A percentile compares a stretch with the other conserved stretches of the same genome.
Evolutionary conservation across 805 yeast genomes (phyloP).

Genomic region (Saccharomycopsis selenospora): DNA sequence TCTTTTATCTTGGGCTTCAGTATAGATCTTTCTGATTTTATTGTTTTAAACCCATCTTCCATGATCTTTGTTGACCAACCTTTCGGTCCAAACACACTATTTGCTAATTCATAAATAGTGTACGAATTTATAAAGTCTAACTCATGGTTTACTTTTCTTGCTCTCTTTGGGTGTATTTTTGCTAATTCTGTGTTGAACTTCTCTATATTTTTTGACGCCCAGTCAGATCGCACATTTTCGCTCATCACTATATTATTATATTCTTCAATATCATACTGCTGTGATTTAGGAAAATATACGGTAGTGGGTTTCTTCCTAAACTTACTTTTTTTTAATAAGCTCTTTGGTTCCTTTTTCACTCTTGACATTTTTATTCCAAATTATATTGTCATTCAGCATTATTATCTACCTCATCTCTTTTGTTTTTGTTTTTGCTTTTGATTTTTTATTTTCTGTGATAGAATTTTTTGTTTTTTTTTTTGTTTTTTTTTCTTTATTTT

Average conservation of each 20-base stretch:
- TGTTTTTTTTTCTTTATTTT: too few species aligned
- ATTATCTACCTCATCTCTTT: too few species aligned
- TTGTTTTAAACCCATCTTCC: slow-evolving; percentile 7
- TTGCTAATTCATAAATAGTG: slow-evolving; percentile 33
- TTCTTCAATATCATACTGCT: not conserved
- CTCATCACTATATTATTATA: not conserved
- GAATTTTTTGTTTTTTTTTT: too few species aligned
- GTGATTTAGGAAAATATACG: slow-evolving; percentile 2
- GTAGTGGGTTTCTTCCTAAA: not conserved
- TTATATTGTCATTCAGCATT: too few species aligned
- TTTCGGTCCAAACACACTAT: slow-evolving; percentile 42
- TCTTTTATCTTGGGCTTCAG: slow-evolving; percentile 1
- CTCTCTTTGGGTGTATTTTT: not conserved
- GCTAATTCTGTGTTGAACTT: not conserved
- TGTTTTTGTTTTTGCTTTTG: too few species aligned
- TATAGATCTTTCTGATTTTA: slow-evolving; percentile 15
- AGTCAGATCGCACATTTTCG: not conserved
- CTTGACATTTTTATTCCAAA: not conserved
- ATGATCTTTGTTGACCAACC: slow-evolving; percentile 43
- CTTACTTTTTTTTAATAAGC: not conserved
- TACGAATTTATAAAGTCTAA: not conserved
- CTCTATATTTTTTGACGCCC: not conserved
- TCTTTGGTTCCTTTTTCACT: not conserved
- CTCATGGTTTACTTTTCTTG: not conserved
- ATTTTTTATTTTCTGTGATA: too few species aligned